A percentile compares a stretch with the other conserved stretches of the same genome.
phyloP scores from a whole-genome alignment of 2,329 filamentous ascomycete genomes.

The Colletotrichum phormii region DNA sequence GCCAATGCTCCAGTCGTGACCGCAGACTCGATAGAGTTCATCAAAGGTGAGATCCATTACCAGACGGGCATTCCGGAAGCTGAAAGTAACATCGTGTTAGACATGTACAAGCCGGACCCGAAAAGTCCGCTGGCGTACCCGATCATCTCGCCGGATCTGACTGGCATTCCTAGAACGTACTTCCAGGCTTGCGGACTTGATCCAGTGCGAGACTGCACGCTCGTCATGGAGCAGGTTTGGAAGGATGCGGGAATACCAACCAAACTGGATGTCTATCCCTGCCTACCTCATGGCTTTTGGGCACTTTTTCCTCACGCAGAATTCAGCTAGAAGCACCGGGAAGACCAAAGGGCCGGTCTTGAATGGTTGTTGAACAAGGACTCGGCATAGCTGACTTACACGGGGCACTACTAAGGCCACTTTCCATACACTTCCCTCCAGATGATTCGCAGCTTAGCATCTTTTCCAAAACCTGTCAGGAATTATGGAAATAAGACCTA shows the following conservation, averaged over 20 bases:
- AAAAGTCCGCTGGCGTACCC: slow-evolving; percentile 43
- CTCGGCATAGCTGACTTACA: background rate
- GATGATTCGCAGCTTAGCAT: too few species aligned
- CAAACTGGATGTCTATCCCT: slow-evolving; percentile 44
- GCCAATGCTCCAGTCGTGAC: slow-evolving; percentile 40
- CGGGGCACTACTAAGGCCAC: background rate
- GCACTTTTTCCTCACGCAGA: slow-evolving; percentile 40
- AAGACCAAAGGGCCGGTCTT: slow-evolving; percentile 40
- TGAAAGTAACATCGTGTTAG: slow-evolving; percentile 30
- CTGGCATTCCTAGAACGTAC: slow-evolving; percentile 45
- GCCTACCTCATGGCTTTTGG: slow-evolving; percentile 47
- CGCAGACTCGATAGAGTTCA: slow-evolving; percentile 39
- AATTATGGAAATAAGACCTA: background rate
- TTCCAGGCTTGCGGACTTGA: slow-evolving; percentile 47
- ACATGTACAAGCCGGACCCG: slow-evolving; percentile 42
- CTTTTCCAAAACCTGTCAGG: too few species aligned
- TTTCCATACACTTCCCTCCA: background rate
- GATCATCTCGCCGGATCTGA: slow-evolving; percentile 39
- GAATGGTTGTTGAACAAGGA: slow-evolving; percentile 38
- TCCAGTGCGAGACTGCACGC: slow-evolving; percentile 43
- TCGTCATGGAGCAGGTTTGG: slow-evolving; percentile 46
- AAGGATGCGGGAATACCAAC: slow-evolving; percentile 43
- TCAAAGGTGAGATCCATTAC: slow-evolving; percentile 39
- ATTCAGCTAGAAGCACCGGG: slow-evolving; percentile 39
- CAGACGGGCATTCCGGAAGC: background rate